phyloP scores from a whole-genome alignment of 23 red algal genomes.

The Gracilaria domingensis region DNA sequence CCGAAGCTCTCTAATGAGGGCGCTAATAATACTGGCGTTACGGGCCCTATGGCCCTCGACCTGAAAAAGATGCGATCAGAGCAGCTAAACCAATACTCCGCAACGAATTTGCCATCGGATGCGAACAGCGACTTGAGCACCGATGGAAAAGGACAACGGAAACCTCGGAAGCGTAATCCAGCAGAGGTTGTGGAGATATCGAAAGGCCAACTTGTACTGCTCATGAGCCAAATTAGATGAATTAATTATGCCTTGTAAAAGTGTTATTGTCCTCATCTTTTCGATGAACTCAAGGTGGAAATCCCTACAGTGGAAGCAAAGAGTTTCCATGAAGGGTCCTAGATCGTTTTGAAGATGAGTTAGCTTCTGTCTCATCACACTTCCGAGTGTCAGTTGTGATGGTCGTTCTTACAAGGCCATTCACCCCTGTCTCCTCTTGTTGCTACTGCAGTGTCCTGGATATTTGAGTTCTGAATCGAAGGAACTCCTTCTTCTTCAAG shows the following conservation, averaged over 20 bases:
- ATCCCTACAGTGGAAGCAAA: not conserved
- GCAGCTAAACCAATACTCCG: not conserved
- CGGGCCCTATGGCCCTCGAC: no score
- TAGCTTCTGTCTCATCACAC: not conserved
- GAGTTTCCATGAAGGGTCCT: slow-evolving; percentile 25
- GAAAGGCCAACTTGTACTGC: not conserved
- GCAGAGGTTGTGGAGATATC: slow-evolving; percentile 1
- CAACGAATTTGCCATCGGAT: not conserved
- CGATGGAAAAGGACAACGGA: not conserved
- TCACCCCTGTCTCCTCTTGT: not conserved
- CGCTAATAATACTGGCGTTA: not conserved
- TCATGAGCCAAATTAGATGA: not conserved
- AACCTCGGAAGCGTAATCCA: slow-evolving; percentile 4
- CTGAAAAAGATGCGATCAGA: not conserved
- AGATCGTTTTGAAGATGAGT: not conserved
- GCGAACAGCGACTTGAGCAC: not conserved
- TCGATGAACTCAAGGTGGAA: not conserved
- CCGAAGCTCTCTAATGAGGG: not conserved
- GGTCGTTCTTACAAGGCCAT: not conserved
- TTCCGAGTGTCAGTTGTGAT: not conserved
- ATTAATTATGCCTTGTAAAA: no score
- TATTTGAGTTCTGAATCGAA: slow-evolving; percentile 37
- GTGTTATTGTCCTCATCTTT: not conserved
- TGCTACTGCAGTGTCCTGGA: not conserved
- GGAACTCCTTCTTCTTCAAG: slow-evolving; percentile 52